phyloP scores from a whole-genome alignment of 73 alveolate species.

The Breviolum minutum region DNA sequence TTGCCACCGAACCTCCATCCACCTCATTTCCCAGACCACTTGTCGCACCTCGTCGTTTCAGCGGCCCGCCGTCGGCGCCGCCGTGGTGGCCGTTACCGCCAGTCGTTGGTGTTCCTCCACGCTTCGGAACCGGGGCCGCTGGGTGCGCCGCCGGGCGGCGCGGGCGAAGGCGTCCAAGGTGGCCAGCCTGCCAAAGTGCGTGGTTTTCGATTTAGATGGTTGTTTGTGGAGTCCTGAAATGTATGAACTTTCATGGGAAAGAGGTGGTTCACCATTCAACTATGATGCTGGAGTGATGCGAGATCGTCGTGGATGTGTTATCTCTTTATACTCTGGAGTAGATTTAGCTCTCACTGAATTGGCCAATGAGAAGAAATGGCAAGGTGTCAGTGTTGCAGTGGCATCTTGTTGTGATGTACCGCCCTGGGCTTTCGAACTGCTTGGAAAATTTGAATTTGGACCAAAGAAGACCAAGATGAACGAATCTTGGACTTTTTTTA shows the following conservation, averaged over 20 bases:
- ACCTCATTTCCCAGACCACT: too few relatives aligned
- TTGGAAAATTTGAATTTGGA: slow-evolving; percentile 81
- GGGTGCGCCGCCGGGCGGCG: neutral
- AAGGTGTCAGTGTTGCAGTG: slow-evolving; percentile 58
- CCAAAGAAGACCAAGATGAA: neutral
- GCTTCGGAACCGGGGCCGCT: too few relatives aligned
- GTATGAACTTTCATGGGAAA: slow-evolving; percentile 78
- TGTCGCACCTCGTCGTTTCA: too few relatives aligned
- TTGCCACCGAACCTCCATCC: too few relatives aligned
- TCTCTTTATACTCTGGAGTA: slow-evolving; percentile 53
- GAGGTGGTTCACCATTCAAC: slow-evolving; percentile 82
- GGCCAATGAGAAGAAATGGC: slow-evolving; percentile 66
- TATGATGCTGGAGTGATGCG: slow-evolving; percentile 40
- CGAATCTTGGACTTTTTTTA: neutral
- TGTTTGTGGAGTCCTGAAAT: slow-evolving; percentile 89
- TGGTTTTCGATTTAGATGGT: slow-evolving; percentile 91
- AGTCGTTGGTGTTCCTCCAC: too few relatives aligned
- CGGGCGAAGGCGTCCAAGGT: neutral
- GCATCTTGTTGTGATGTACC: slow-evolving; percentile 84
- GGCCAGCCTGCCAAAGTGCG: slow-evolving; percentile 2
- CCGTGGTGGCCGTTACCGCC: too few relatives aligned
- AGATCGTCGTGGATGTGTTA: slow-evolving; percentile 34
- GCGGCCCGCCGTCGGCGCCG: too few relatives aligned
- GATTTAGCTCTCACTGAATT: slow-evolving; percentile 52
- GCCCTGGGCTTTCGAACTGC: slow-evolving; percentile 61